These are phyloP conservation scores for Penicillium arizonense DNA, from an alignment of 495 filamentous ascomycete genomes.

Conservation along the genomic window DNA sequence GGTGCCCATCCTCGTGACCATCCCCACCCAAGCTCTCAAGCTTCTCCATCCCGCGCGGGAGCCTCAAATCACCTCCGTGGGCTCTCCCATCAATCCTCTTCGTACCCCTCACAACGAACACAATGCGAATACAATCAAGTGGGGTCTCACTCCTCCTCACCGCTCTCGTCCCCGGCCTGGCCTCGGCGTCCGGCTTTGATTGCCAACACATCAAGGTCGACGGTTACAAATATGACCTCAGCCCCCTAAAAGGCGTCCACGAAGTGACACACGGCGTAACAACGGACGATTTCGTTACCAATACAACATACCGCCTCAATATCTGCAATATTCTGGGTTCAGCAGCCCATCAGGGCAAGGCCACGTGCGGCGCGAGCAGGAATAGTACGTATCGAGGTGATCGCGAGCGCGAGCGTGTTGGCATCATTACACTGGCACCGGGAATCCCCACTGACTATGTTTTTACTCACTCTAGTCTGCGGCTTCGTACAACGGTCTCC, in stretches of 20 bases:
- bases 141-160: slow-evolving; percentile 48
- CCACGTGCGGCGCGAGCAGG: slow-evolving; percentile 58
- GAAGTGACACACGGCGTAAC: slow-evolving; percentile 60
- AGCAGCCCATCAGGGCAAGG: slow-evolving; percentile 57
- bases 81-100: neutral
- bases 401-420: neutral
- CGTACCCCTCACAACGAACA: slow-evolving; percentile 8
- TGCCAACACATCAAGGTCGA: slow-evolving; percentile 62
- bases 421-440: neutral
- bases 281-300: slow-evolving; percentile 46
- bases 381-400: slow-evolving; percentile 27
- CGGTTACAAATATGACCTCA: slow-evolving; percentile 62
- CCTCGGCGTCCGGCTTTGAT: slow-evolving; percentile 50
- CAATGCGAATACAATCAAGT: slow-evolving; percentile 41
- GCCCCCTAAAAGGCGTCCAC: slow-evolving; percentile 68
- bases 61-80: slow-evolving; percentile 1
- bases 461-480: slow-evolving; percentile 58
- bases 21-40: slow-evolving; percentile 4
- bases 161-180: slow-evolving; percentile 37
- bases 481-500: slow-evolving; percentile 58
- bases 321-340: slow-evolving; percentile 67
- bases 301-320: slow-evolving; percentile 88
- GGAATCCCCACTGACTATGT: slow-evolving; percentile 3
- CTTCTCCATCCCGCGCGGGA: slow-evolving; percentile 1
- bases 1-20: neutral